Base-by-base conservation (phyloP, 495 filamentous ascomycete genomes). In the Lasiosphaeria hispida region DNA sequence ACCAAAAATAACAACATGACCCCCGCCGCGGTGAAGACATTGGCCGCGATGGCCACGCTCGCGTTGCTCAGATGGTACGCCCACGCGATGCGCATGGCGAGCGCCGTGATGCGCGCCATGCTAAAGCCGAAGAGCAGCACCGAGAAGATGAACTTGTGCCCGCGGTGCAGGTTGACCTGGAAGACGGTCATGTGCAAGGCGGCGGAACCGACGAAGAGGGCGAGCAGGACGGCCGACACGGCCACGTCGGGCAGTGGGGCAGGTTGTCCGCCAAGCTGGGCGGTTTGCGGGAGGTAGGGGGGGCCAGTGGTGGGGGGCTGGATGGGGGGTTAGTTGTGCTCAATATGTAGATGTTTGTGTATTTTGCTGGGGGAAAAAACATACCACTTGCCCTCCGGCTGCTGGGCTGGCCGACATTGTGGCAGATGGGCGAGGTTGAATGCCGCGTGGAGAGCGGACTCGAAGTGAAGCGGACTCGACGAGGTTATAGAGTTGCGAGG, bases 51-150 rank as follows among this genome's bases (percentile, higher is more conserved):
- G 3, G 81, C 85, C 10, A 93, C 45, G 39, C 57, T 64, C 39
- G 83, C 57, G 59, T 85, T 78, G 13, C 18, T 55, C 0, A 66
- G 74, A 44, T 77, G 55, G 37, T 61, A 68, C 8, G 81, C 74
- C 83, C 82, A 87, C 53, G 67, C 75, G 51, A 80, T 86, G 38
- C 91, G 87, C 64, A 94, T 73, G 11, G 74, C 64, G 52, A 84
- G 83, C 1, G 90, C 85, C 18, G 77, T 63, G 38, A 87, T 79
- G 43, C 92, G 80, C 7, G 87, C 79, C 76, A 86, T 82, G 74
- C 82, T 92, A 77, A 96, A 92, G 58, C 85, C 89, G 63, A 89
- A 88, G 37, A 87, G 69, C 57, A 88, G 75, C 8, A 73, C 81
- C 10, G 80, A 89, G 43, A 87, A 78, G 48, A 89, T 61, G 75